Evolutionary conservation across 1,139 yeast genomes (phyloP), one percentile per base, ranked within the genome.

Genomic region (Casaregolazyma lundiana): DNA sequence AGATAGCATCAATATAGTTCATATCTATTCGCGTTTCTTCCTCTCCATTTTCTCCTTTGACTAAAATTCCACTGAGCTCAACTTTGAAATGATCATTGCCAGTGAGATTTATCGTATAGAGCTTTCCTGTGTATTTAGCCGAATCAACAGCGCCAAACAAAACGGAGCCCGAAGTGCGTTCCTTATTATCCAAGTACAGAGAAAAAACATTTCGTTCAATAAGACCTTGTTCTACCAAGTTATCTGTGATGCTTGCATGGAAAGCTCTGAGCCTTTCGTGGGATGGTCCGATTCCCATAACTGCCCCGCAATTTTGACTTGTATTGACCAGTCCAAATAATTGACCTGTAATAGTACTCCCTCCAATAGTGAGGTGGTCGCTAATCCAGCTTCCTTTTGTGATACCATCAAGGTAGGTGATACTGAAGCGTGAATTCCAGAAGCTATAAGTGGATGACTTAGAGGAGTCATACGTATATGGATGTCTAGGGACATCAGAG

Each of bases 81-180:
- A 52, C 52, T 17, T 35, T 29, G 24, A 47, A 44, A 4, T 46
- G 16, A 11, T 26, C 24, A 18, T 34, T 16, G n/a, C 45, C 35
- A 11, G 49, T 50, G 20, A 59, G 29, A 11, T 67, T 65, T 6
- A 65, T 56, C 2, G 61, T 55, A 46, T 51, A 53, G 13, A 78
- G 67, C 7, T 65, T 56, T 0, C 84, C 84, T 0, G 64, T 43
- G 58, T 70, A 77, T 58, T 76, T 77, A 26, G 75, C 67, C 40
- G 68, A 65, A 60, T 80, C 85, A 9, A 78, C 66, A 5, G 80
- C 85, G 6, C 85, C 85, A 60, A 80, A 77, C 44, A 80, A 62
- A 19, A 80, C 55, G 17, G 68, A 58, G 1, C 85, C 85, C 1
- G 64, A 51, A n/a, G 62, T 52, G 1, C 74, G 61, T 13, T 64